Conservation (phyloP, 768 basidiomycete species). For the Lactifluus pinguis region DNA sequence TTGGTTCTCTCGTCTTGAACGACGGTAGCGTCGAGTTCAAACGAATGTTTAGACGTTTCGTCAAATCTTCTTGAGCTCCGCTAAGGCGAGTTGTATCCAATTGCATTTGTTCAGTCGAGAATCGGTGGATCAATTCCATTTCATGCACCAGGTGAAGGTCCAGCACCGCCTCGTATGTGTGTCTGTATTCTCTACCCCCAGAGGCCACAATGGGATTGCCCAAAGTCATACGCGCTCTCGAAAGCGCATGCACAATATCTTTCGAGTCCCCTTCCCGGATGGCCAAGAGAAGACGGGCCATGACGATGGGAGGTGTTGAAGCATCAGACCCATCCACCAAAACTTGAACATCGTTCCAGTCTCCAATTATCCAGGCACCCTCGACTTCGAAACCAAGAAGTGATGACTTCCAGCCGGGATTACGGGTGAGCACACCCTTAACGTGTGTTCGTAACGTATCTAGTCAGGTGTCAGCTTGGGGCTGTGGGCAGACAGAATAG, state of each 20-base stretch:
- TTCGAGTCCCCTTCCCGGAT: constrained; percentile 50
- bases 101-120: constrained; percentile 33
- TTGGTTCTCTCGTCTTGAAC: constrained; percentile 80
- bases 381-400: constrained; percentile 84
- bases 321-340: constrained; percentile 44
- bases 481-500: constrained; percentile 2
- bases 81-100: constrained; percentile 26
- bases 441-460: constrained; percentile 95
- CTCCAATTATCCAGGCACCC: constrained; percentile 92
- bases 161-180: constrained; percentile 79
- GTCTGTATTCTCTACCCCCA: constrained; percentile 70
- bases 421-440: constrained; percentile 74
- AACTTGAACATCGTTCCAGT: constrained; percentile 75
- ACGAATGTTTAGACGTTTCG: constrained; percentile 46
- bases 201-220: constrained; percentile 79
- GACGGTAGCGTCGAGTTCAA: constrained; percentile 76
- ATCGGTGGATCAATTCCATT: constrained; percentile 55
- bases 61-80: constrained; percentile 36
- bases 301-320: constrained; percentile 53
- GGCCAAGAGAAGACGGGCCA: constrained; percentile 73
- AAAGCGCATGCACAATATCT: constrained; percentile 42
- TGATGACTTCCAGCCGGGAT: constrained; percentile 72
- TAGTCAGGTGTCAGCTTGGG: constrained; percentile 26
- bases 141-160: constrained; percentile 84
- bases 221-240: constrained; percentile 58